These are phyloP conservation scores for Colletotrichum zoysiae DNA, from an alignment of 2,329 filamentous ascomycete species.

Conservation along the genomic window DNA sequence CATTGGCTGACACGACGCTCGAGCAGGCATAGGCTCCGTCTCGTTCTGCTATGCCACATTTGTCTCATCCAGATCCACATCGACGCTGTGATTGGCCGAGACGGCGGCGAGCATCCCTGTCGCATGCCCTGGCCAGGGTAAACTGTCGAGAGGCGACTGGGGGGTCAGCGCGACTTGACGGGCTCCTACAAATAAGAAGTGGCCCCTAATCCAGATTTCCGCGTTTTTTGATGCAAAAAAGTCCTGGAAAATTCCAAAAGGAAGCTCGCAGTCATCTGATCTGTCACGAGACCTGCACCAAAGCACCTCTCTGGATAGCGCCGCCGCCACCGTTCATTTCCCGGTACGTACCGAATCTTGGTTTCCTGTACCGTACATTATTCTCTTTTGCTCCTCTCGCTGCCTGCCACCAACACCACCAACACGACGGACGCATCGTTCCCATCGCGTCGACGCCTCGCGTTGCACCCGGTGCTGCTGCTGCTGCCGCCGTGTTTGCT, in stretches of 20 bases:
- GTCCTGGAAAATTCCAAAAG: slow-evolving; percentile 39
- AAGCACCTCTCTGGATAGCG: slow-evolving; percentile 21
- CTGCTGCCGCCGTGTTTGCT: slow-evolving; percentile 10
- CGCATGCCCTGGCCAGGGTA: slow-evolving; percentile 31
- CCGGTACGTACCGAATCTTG: slow-evolving; percentile 39
- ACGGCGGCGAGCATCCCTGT: slow-evolving; percentile 25
- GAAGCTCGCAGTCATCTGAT: slow-evolving; percentile 42
- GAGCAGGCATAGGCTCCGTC: slow-evolving; percentile 21
- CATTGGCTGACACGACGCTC: slow-evolving; percentile 33
- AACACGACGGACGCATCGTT: slow-evolving; percentile 16
- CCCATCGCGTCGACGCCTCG: not conserved
- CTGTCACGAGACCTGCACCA: slow-evolving; percentile 38
- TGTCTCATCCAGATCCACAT: slow-evolving; percentile 35
- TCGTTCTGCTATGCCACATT: slow-evolving; percentile 35
- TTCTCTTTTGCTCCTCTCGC: not conserved
- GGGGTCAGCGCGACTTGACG: slow-evolving; percentile 37
- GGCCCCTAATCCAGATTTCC: slow-evolving; percentile 55
- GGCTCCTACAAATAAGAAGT: slow-evolving; percentile 60
- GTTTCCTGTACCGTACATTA: slow-evolving; percentile 14
- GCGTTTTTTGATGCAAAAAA: slow-evolving; percentile 45
- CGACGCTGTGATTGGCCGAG: slow-evolving; percentile 4
- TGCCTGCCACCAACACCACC: too few species aligned
- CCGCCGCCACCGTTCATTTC: not conserved
- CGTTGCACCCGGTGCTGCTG: not conserved
- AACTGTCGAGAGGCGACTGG: slow-evolving; percentile 32